A percentile compares a stretch with the other conserved stretches of the same genome.
These are phyloP conservation scores for Cercospora citrullina DNA, from an alignment of 2,329 filamentous ascomycete species.

Conservation along the genomic window DNA sequence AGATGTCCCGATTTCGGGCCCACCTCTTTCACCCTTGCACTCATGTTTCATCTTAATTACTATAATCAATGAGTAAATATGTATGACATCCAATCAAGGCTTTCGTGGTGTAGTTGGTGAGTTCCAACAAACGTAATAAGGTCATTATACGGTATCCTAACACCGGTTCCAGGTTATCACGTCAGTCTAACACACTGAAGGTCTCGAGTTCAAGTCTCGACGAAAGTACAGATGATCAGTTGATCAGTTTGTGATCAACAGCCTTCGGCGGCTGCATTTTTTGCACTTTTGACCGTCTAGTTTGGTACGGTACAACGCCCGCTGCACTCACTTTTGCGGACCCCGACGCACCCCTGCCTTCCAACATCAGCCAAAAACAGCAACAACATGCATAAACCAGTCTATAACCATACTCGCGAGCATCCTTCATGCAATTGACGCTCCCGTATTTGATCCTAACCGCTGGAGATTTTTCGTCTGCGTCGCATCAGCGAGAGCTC, in stretches of 20 bases:
- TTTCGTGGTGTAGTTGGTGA: slow-evolving; percentile 44
- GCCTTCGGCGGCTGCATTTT: not conserved
- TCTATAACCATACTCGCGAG: not conserved
- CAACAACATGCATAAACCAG: not conserved
- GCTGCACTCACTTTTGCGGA: not conserved
- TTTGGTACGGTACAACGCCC: slow-evolving; percentile 4
- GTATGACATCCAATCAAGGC: not conserved
- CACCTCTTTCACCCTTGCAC: no score
- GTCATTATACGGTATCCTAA: no score
- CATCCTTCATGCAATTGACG: not conserved
- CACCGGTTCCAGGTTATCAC: no score
- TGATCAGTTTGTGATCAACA: not conserved
- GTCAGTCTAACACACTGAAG: slow-evolving; percentile 45
- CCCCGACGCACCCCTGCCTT: not conserved
- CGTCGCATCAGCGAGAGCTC: not conserved
- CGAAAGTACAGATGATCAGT: not conserved
- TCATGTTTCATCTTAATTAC: no score
- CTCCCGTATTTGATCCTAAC: not conserved
- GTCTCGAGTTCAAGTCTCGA: slow-evolving; percentile 9
- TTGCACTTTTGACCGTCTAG: slow-evolving; percentile 20
- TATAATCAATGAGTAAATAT: no score
- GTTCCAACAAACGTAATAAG: no score
- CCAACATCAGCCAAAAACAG: not conserved
- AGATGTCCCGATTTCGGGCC: no score
- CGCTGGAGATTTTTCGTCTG: not conserved